A percentile compares a stretch with the other conserved stretches of the same genome.
Evolutionary conservation across 345 rosid genomes (phyloP).

Genomic region (Eutrema yunnanense): DNA sequence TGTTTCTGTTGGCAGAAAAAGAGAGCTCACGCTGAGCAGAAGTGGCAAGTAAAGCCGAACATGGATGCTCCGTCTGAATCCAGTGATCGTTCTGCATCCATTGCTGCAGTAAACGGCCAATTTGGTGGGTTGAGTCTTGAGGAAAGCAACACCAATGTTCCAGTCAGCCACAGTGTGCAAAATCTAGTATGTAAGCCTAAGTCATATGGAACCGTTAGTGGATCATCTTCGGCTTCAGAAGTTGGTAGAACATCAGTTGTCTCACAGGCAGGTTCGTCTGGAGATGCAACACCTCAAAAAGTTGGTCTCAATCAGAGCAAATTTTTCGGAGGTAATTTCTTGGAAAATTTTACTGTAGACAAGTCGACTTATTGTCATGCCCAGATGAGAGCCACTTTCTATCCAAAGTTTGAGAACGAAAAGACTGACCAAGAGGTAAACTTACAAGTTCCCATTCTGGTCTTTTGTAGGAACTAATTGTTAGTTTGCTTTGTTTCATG

Average conservation of each 20-base stretch:
- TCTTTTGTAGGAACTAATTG: not conserved
- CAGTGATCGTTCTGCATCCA: slow-evolving; percentile 12
- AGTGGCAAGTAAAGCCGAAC: slow-evolving; percentile 31
- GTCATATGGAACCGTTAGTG: slow-evolving; percentile 53
- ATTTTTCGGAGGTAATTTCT: slow-evolving; percentile 35
- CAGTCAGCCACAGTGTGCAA: slow-evolving; percentile 25
- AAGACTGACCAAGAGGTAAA: slow-evolving; percentile 95
- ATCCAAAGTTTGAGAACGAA: slow-evolving; percentile 97
- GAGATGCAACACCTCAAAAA: slow-evolving; percentile 20
- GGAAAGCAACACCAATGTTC: slow-evolving; percentile 29
- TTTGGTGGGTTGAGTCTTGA: slow-evolving; percentile 46
- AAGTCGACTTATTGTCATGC: slow-evolving; percentile 56
- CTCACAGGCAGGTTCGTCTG: slow-evolving; percentile 15
- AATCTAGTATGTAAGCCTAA: slow-evolving; percentile 46
- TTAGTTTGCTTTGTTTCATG: not conserved
- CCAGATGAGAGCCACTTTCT: slow-evolving; percentile 90
- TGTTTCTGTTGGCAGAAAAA: slow-evolving; percentile 33
- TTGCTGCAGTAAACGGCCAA: slow-evolving; percentile 23
- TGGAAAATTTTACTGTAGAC: slow-evolving; percentile 64
- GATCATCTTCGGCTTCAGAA: slow-evolving; percentile 24
- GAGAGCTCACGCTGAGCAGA: slow-evolving; percentile 24
- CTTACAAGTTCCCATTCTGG: not conserved
- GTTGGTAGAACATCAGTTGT: slow-evolving; percentile 11
- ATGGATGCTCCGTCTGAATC: slow-evolving; percentile 25
- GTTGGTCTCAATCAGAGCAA: slow-evolving; percentile 37